These are phyloP conservation scores for Chloroidium sp. DNA, from an alignment of 163 green algal species.

Conservation along the genomic window DNA sequence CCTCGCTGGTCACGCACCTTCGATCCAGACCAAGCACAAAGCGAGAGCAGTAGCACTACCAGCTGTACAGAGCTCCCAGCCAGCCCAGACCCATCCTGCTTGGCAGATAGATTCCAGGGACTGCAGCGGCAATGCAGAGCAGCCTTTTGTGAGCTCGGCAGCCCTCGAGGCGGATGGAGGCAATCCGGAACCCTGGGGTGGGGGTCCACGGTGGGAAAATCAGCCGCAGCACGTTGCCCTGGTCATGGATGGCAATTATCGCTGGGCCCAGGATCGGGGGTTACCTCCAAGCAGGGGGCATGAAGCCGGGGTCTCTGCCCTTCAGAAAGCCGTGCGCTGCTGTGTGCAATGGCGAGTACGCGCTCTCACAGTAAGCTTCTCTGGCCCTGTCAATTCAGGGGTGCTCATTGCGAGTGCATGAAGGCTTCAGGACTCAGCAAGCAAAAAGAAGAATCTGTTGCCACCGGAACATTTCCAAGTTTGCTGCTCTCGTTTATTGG, in stretches of 20 bases:
- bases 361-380: slow-evolving; percentile 43
- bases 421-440: neutral
- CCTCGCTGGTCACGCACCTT: too few relatives aligned
- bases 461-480: neutral
- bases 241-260: slow-evolving; percentile 73
- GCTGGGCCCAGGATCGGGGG: slow-evolving; percentile 41
- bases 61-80: too few relatives aligned
- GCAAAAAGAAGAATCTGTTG: neutral
- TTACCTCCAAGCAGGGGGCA: slow-evolving; percentile 34
- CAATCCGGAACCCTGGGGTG: too few relatives aligned
- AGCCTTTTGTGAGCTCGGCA: too few relatives aligned
- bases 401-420: neutral
- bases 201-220: too few relatives aligned
- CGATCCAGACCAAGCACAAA: too few relatives aligned
- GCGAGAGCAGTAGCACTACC: too few relatives aligned
- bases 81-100: too few relatives aligned
- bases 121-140: too few relatives aligned
- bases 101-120: too few relatives aligned
- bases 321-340: slow-evolving; percentile 33
- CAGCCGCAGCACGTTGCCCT: slow-evolving; percentile 6
- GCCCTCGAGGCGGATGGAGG: too few relatives aligned
- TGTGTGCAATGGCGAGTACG: slow-evolving; percentile 37
- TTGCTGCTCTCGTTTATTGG: neutral
- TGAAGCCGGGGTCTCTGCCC: slow-evolving; percentile 32
- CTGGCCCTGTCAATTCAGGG: neutral